Conservation (phyloP, 305 asterid species). For the Solanum aculeatissimum region DNA sequence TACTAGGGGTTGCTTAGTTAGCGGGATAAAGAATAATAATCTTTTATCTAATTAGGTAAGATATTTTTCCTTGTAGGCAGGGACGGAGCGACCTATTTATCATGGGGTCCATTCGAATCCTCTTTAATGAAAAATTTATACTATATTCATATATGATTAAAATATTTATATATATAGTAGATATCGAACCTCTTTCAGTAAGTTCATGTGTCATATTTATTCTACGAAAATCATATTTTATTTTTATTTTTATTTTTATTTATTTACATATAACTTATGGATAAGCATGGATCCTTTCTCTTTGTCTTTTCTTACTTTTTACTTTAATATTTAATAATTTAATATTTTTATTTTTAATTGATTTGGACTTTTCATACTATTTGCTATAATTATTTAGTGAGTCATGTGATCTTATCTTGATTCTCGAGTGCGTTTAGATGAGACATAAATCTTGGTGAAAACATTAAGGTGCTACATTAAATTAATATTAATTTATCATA, state of each 20-base stretch:
- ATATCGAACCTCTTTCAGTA: no score
- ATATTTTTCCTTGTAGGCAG: no score
- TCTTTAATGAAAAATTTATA: no score
- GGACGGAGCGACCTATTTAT: no score
- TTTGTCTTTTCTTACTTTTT: not conserved
- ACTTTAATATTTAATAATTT: not conserved
- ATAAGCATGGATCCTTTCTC: not conserved
- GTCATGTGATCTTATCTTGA: not conserved
- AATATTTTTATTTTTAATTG: not conserved
- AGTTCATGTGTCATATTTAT: no score
- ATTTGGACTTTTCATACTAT: not conserved
- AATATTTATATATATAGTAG: no score
- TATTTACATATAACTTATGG: not conserved
- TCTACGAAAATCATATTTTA: not conserved
- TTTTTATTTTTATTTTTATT: not conserved
- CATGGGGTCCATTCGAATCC: no score
- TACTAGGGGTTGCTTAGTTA: not conserved
- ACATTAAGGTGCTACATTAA: not conserved
- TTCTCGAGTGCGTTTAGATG: not conserved
- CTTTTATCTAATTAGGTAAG: no score
- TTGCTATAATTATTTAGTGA: not conserved
- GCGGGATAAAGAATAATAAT: not conserved
- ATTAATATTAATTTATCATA: not conserved
- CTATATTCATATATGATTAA: no score
- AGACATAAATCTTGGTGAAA: not conserved